phyloP scores from a whole-genome alignment of 768 basidiomycete genomes.

The Mycena vitilis region DNA sequence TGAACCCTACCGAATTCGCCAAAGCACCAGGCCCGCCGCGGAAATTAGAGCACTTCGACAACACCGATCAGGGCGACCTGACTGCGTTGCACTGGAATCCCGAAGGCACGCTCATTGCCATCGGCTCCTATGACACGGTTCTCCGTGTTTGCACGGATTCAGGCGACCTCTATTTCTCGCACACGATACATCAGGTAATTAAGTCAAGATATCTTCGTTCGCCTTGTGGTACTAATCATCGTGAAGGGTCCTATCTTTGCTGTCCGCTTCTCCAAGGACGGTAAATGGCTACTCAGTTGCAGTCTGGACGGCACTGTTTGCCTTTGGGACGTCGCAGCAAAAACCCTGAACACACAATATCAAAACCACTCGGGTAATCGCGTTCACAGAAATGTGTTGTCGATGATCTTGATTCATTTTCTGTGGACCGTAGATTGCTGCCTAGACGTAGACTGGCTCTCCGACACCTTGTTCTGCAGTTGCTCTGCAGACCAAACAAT shows the following conservation, averaged over 20 bases:
- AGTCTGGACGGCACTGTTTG: slow-evolving; percentile 84
- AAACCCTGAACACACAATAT: slow-evolving; percentile 72
- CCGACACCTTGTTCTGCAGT: slow-evolving; percentile 75
- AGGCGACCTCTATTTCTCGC: slow-evolving; percentile 73
- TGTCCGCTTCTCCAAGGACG: slow-evolving; percentile 78
- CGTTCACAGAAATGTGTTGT: slow-evolving; percentile 6
- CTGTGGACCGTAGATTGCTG: slow-evolving; percentile 67
- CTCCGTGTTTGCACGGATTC: slow-evolving; percentile 73
- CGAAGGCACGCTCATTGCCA: slow-evolving; percentile 78
- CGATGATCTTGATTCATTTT: slow-evolving; percentile 11
- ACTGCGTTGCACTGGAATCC: slow-evolving; percentile 84
- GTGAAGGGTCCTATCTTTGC: slow-evolving; percentile 86
- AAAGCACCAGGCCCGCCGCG: slow-evolving; percentile 50
- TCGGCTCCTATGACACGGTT: slow-evolving; percentile 81
- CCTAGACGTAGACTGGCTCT: slow-evolving; percentile 85
- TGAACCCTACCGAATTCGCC: slow-evolving; percentile 45
- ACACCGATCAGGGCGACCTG: slow-evolving; percentile 66
- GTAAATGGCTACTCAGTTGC: slow-evolving; percentile 79
- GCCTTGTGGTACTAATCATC: slow-evolving; percentile 41
- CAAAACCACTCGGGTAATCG: slow-evolving; percentile 70
- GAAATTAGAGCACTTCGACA: slow-evolving; percentile 62
- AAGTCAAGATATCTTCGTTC: slow-evolving; percentile 2
- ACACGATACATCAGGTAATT: slow-evolving; percentile 74
- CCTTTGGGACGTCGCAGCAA: slow-evolving; percentile 80
- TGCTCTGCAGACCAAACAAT: slow-evolving; percentile 78